A percentile compares a stretch with the other conserved stretches of the same genome.
phyloP scores from a whole-genome alignment of 139 green algal genomes.

The Picochlorum sp. region DNA sequence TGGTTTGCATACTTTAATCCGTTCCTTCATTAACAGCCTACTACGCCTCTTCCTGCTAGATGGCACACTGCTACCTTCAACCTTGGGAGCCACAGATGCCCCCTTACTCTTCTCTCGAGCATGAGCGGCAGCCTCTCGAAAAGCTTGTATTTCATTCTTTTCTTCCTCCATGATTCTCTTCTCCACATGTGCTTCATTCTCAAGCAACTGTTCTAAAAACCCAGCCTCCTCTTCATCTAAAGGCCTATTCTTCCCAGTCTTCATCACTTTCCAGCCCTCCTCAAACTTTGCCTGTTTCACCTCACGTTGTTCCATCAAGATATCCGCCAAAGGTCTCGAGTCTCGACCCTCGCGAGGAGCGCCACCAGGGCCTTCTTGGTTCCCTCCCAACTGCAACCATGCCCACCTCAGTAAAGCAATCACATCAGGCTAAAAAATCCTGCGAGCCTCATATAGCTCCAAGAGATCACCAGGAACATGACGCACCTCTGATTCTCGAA shows the following conservation, averaged over 20 bases:
- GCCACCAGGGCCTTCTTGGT: neutral
- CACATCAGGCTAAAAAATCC: neutral
- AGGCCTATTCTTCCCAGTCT: constrained; percentile 71
- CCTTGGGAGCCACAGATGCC: neutral
- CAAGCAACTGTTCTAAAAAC: constrained; percentile 52
- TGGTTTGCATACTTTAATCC: neutral
- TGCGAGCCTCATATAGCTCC: neutral
- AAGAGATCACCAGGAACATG: neutral
- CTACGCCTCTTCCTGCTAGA: neutral
- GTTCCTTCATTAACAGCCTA: neutral
- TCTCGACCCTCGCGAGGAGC: no score
- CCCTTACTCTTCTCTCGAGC: neutral
- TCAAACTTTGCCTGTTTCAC: constrained; percentile 68
- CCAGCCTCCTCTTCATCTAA: constrained; percentile 74
- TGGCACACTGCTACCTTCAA: neutral
- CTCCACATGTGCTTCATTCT: constrained; percentile 24
- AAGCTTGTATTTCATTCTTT: constrained; percentile 47
- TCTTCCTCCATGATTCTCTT: constrained; percentile 30
- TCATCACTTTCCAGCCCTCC: constrained; percentile 73
- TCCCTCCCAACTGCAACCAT: neutral
- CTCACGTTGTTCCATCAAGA: constrained; percentile 58
- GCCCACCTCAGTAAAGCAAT: neutral
- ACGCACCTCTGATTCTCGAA: constrained; percentile 51
- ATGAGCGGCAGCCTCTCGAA: constrained; percentile 26
- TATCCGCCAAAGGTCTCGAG: constrained; percentile 54